Evolutionary conservation across 139 green algal genomes (phyloP), one percentile per base, ranked within the genome.

Genomic region (Picochlorum sp.): DNA sequence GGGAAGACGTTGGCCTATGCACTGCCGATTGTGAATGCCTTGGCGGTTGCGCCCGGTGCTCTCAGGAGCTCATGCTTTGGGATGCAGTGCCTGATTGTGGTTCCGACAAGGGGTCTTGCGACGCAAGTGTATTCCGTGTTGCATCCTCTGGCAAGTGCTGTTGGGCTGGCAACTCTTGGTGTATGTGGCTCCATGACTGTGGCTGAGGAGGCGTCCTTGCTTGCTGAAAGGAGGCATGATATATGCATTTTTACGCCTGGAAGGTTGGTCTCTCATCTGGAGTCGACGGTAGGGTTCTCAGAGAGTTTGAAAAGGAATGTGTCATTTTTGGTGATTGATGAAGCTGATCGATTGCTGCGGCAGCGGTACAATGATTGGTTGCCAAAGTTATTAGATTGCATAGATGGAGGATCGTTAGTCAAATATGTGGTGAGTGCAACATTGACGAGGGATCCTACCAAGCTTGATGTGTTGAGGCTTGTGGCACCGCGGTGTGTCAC

Each of bases 351-450:
- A 4, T 77, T 97, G 66, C 81, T 97, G 67, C 73, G 87, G 2
- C 91, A 97, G 79, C 69, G 75, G n/a, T 97, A 97, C 75, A 83
- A 97, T 49, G 83, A 86, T 56, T 97, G 91, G 91, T 79, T 97
- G 58, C 77, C 86, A 0, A 60, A 68, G n/a, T 77, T 95, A n/a
- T 63, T 88, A 31, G 24, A 62, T 20, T 47, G 14, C 51, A 59
- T 37, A 28, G n/a, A 37, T 11, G 11, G 47, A n/a, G 11, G 47
- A 9, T 13, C 47, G 2, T 24, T 54, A 2, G n/a, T 54, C 9
- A 97, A 96, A 75, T 63, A 97, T 21, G 63, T 95, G 1, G 85
- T 88, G 16, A 95, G 86, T 2, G 91, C 91, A 38, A 97, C 91
- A 1, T 78, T 97, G 16, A 97, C 91, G 0, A 79, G 76, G 2